These are phyloP conservation scores for Thozetella sp. DNA, from an alignment of 495 filamentous ascomycete genomes.

Conservation along the genomic window DNA sequence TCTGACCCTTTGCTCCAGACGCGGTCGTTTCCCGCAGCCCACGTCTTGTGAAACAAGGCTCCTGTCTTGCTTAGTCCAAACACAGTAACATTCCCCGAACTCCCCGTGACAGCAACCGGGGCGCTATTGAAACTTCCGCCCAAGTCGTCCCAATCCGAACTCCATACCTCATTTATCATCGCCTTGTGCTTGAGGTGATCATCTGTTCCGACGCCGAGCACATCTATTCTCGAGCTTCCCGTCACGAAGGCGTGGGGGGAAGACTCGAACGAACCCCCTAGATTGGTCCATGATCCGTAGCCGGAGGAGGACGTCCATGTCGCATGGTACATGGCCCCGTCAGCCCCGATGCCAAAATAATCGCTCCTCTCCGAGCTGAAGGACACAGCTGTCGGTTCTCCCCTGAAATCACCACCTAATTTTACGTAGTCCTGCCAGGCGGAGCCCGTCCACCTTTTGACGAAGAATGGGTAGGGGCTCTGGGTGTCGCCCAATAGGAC, in stretches of 20 bases:
- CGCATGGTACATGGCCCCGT: constrained; percentile 8
- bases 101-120: background rate
- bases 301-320: constrained; percentile 1
- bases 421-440: background rate
- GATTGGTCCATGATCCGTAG: background rate
- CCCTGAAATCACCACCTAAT: constrained; percentile 2
- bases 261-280: constrained; percentile 9
- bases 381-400: constrained; percentile 2
- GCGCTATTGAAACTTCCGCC: constrained; percentile 11
- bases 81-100: background rate
- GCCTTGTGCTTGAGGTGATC: constrained; percentile 8
- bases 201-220: constrained; percentile 7
- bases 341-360: constrained; percentile 10
- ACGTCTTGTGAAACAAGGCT: background rate
- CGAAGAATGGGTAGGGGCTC: background rate
- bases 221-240: constrained; percentile 3
- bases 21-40: no score
- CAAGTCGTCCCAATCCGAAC: constrained; percentile 11
- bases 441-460: background rate
- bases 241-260: constrained; percentile 6
- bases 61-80: constrained; percentile 8
- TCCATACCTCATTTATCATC: background rate
- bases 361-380: background rate
- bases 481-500: no score
- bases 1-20: no score